A percentile compares a stretch with the other conserved stretches of the same genome.
Evolutionary conservation across 805 yeast species (phyloP).

Genomic region (Candida tammaniensis): DNA sequence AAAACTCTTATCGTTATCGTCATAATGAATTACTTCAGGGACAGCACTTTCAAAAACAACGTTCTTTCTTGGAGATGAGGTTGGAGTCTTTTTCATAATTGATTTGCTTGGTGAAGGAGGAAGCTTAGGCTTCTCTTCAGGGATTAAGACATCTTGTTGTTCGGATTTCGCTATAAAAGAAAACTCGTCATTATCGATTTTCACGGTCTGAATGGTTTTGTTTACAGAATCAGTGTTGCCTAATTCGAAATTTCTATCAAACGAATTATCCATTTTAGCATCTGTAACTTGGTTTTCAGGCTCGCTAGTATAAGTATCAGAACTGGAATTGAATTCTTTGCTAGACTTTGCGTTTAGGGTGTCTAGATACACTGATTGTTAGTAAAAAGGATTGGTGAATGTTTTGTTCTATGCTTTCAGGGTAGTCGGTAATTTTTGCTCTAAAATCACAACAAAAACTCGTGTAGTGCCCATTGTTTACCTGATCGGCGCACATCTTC

Average conservation of each 20-base stretch:
- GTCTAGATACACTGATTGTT: no score
- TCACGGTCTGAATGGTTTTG: slow-evolving; percentile 11
- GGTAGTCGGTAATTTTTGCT: no score
- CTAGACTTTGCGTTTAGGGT: no score
- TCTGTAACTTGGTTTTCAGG: background rate
- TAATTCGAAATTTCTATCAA: slow-evolving; percentile 20
- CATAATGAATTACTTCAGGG: slow-evolving; percentile 34
- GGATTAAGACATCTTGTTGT: background rate
- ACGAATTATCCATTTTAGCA: slow-evolving; percentile 3
- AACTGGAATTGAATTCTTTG: slow-evolving; percentile 36
- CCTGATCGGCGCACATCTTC: no score
- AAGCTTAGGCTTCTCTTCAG: slow-evolving; percentile 8
- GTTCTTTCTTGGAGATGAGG: slow-evolving; percentile 35
- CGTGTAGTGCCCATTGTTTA: no score
- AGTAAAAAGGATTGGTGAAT: no score
- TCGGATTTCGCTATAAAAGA: slow-evolving; percentile 15
- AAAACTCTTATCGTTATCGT: slow-evolving; percentile 6
- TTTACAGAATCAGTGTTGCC: slow-evolving; percentile 12
- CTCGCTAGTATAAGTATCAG: slow-evolving; percentile 40
- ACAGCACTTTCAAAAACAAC: slow-evolving; percentile 31
- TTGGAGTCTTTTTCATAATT: slow-evolving; percentile 29
- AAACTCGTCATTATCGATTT: slow-evolving; percentile 22
- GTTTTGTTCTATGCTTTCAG: no score
- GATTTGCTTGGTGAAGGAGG: slow-evolving; percentile 36
- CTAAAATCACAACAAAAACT: no score